Conservation (phyloP, 345 rosid species). For the Sisymbrium altissimum region DNA sequence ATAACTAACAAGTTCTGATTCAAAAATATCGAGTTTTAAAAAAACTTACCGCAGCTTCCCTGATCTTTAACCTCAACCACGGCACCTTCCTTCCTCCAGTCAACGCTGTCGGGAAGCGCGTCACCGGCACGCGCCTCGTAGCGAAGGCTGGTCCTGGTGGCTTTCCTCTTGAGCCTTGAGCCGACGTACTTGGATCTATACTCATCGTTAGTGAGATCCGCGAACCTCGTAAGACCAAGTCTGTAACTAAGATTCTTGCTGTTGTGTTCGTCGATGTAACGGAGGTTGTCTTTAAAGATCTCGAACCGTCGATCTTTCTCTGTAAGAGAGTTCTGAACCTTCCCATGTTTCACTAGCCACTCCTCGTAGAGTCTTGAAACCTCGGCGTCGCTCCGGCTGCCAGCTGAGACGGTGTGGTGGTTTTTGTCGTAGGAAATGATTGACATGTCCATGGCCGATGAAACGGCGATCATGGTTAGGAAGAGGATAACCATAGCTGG, state of each 20-base stretch:
- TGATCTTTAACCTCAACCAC: conserved; percentile 79
- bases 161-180: conserved; percentile 36
- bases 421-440: conserved; percentile 61
- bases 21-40: too few relatives aligned
- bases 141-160: conserved; percentile 39
- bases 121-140: conserved; percentile 63
- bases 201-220: conserved; percentile 94
- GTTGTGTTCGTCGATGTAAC: conserved; percentile 81
- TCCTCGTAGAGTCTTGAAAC: conserved; percentile 58
- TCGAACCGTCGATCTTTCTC: conserved; percentile 72
- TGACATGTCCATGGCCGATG: conserved; percentile 79
- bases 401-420: conserved; percentile 29
- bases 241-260: conserved; percentile 46
- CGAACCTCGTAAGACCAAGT: conserved; percentile 78
- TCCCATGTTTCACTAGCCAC: conserved; percentile 74
- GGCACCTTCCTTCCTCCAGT: conserved; percentile 85
- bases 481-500: conserved; percentile 37
- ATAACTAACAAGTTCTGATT: too few relatives aligned
- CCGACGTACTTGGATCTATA: conserved; percentile 74
- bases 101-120: conserved; percentile 55
- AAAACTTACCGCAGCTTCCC: conserved; percentile 67
- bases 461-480: conserved; percentile 35
- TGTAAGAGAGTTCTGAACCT: conserved; percentile 58
- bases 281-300: conserved; percentile 78
- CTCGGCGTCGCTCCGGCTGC: conserved; percentile 59